Conservation (phyloP, 2,329 filamentous ascomycete species). For the Chaetomiaceae sp. region DNA sequence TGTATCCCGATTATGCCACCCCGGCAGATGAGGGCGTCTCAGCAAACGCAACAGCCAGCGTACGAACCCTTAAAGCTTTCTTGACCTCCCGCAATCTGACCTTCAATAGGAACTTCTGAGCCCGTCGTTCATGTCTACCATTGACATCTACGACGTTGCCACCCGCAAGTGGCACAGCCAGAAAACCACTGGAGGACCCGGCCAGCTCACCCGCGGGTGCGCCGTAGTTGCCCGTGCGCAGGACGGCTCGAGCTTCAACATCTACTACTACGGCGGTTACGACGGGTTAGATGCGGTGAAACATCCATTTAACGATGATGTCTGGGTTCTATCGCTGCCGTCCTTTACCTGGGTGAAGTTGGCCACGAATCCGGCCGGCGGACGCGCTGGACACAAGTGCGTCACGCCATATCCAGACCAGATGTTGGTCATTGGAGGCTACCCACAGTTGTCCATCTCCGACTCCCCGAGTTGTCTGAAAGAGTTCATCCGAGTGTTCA, state of each 20-base stretch:
- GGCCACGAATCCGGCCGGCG: slow-evolving; percentile 39
- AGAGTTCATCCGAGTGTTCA: slow-evolving; percentile 61
- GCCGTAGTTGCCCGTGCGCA: slow-evolving; percentile 66
- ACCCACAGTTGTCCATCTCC: slow-evolving; percentile 31
- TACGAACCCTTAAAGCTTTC: slow-evolving; percentile 19
- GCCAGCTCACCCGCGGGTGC: slow-evolving; percentile 59
- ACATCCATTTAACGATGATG: slow-evolving; percentile 52
- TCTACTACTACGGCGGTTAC: slow-evolving; percentile 81
- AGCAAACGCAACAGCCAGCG: slow-evolving; percentile 33
- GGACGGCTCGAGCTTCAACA: slow-evolving; percentile 69
- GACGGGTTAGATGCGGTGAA: slow-evolving; percentile 41
- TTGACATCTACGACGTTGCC: slow-evolving; percentile 73
- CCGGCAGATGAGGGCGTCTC: slow-evolving; percentile 26
- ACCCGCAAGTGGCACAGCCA: slow-evolving; percentile 63
- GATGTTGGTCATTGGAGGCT: slow-evolving; percentile 73
- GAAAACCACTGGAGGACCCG: slow-evolving; percentile 52
- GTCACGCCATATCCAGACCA: slow-evolving; percentile 71
- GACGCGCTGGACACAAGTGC: slow-evolving; percentile 67
- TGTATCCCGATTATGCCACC: slow-evolving; percentile 45
- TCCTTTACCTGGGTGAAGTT: slow-evolving; percentile 71
- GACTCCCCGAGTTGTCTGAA: slow-evolving; percentile 39
- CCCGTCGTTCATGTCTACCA: slow-evolving; percentile 61
- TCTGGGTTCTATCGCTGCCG: slow-evolving; percentile 76
- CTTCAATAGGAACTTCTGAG: slow-evolving; percentile 52
- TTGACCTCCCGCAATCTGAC: slow-evolving; percentile 20